A percentile compares a stretch with the other conserved stretches of the same genome.
phyloP scores from a whole-genome alignment of 768 basidiomycete species.

The Sistotremastrum suecicum region DNA sequence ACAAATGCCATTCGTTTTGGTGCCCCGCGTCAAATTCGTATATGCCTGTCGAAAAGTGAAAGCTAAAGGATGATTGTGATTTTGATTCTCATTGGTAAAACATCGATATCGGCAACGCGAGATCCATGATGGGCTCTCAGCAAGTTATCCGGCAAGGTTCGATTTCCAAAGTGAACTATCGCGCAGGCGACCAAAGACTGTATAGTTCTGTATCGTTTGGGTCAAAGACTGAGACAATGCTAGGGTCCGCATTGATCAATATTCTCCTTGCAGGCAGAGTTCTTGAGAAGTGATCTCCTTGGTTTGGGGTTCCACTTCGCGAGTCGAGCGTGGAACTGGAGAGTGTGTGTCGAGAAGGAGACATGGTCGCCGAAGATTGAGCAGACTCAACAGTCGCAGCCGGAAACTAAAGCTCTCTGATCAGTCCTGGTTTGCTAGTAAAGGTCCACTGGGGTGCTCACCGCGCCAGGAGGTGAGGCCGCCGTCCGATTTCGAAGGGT shows the following conservation, averaged over 20 bases:
- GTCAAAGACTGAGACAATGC: conserved; percentile 63
- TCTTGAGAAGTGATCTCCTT: conserved; percentile 13
- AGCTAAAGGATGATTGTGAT: too few species aligned
- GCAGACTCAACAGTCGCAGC: conserved; percentile 8
- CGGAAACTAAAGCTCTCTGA: conserved; percentile 1
- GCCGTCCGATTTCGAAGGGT: neutral
- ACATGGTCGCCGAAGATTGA: conserved; percentile 13
- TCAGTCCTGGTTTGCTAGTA: neutral
- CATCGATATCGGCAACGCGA: too few species aligned
- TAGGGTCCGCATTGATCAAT: conserved; percentile 47
- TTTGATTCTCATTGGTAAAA: too few species aligned
- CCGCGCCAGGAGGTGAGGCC: neutral
- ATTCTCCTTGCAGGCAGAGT: conserved; percentile 21
- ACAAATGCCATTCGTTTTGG: too few species aligned
- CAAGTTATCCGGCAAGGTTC: too few species aligned
- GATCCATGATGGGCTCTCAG: too few species aligned
- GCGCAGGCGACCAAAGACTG: conserved; percentile 55
- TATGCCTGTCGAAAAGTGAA: too few species aligned
- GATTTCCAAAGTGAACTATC: conserved; percentile 2
- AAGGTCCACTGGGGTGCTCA: neutral
- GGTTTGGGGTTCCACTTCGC: conserved; percentile 4
- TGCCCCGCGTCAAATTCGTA: too few species aligned
- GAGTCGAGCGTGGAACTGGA: conserved; percentile 10
- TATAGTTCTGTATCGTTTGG: conserved; percentile 64
- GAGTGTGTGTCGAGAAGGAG: conserved; percentile 7